Percentiles rank a stretch among this genome's conserved stretches.
Conservation (phyloP, 169 alveolate genomes). For the Perkinsus olseni region DNA sequence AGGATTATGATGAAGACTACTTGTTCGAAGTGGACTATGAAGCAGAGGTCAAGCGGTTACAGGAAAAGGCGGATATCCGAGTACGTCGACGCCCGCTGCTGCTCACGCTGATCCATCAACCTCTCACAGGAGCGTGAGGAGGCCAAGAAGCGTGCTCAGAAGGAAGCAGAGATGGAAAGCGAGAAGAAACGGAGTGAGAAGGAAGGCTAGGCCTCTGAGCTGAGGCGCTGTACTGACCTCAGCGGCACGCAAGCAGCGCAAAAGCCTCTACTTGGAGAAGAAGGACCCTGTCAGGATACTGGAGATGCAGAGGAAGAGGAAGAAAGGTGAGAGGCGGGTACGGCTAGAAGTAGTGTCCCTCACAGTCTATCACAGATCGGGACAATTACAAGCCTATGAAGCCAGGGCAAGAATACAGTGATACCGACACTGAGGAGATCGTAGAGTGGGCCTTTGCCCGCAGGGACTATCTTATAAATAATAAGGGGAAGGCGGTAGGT, state of each 20-base stretch:
- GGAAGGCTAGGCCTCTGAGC: background rate
- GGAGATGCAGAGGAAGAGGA: background rate
- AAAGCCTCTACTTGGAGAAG: background rate
- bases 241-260: background rate
- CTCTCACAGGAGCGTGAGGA: too few species aligned
- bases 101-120: too few species aligned
- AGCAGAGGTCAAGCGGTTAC: background rate
- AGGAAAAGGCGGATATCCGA: background rate
- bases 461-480: background rate
- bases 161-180: background rate
- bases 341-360: too few species aligned
- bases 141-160: background rate
- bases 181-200: background rate
- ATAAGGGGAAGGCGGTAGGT: background rate
- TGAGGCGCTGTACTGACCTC: background rate
- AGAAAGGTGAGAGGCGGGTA: too few species aligned
- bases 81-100: too few species aligned
- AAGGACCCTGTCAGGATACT: background rate
- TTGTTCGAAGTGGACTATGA: background rate
- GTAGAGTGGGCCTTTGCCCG: background rate
- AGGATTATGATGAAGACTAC: background rate
- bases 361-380: background rate
- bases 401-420: background rate
- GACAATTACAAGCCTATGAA: background rate
- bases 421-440: background rate